Base-by-base conservation (phyloP, 2,329 filamentous ascomycete species). In the Blastomyces percursus region DNA sequence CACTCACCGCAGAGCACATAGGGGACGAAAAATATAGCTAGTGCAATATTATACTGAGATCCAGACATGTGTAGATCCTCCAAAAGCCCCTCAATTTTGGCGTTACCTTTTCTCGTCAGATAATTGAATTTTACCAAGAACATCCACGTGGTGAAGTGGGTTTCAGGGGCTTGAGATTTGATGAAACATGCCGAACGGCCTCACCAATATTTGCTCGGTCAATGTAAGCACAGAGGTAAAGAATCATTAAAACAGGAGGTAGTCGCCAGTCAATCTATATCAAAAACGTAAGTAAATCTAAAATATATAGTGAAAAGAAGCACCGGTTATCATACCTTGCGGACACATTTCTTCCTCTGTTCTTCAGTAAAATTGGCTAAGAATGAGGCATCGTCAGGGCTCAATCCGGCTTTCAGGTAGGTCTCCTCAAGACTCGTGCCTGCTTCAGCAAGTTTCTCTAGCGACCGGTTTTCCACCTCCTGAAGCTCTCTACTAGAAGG, bases 11-110 rank as follows among this genome's bases (percentile, higher is more conserved):
- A 91, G 42, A 91, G 75, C 1, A 89, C 82, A 72, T 96, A 96
- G 0, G 88, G 91, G 59, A 95, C 81, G 77, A 95, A 96, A 78
- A 96, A 96, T 68, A 95, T 87, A 42, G 88, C 90, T 8, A 96
- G 79, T 0, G 86, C 83, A 27, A 83, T 80, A 72, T 92, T 92
- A 77, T 91, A 96, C 70, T 88, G 79, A 6, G 79, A 75, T 2
- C 82, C 80, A 0, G 80, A 81, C 79, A 93, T 83, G 40, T 81
- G 67, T 7, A 94, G 76, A 63, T 88, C 85, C 12, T 79, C 70
- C 61, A 80, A 73, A 2, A 86, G 72, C 16, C 82, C 81, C n/a
- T 79, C 82, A 27, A 85, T 77, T 69, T 83, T 83, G 2, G 83
- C 90, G 75, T 81, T 94, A 54, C 89, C 89, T 64, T 92, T 89